Percentiles rank a stretch among this genome's conserved stretches.
Evolutionary conservation across 345 rosid genomes (phyloP).

Genomic region (Anastatica hierochuntica): DNA sequence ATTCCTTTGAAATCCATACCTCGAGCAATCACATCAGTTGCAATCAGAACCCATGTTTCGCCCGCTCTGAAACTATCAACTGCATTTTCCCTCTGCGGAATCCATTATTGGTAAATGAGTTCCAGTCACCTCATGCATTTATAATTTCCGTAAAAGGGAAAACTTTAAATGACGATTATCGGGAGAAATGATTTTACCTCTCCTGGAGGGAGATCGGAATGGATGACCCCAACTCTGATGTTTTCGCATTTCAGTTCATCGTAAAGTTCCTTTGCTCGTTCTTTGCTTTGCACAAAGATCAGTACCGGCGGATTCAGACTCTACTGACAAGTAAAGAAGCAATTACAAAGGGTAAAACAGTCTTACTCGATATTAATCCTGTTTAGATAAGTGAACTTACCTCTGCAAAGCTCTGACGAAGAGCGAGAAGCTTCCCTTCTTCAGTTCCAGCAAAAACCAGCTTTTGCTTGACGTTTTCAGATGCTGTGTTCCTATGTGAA

Average conservation of each 20-base stretch:
- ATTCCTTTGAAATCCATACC: conserved; percentile 99
- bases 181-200: conserved; percentile 43
- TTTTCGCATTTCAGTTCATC: conserved; percentile 66
- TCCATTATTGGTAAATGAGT: not conserved
- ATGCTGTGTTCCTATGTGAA: conserved; percentile 69
- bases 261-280: conserved; percentile 76
- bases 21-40: conserved; percentile 89
- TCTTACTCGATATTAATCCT: not conserved
- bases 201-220: conserved; percentile 60
- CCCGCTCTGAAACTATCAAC: conserved; percentile 81
- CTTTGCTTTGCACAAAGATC: conserved; percentile 86
- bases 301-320: conserved; percentile 88
- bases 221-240: conserved; percentile 72
- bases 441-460: conserved; percentile 86
- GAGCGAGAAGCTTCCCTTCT: conserved; percentile 89
- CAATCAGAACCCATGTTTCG: conserved; percentile 85
- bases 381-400: conserved; percentile 30
- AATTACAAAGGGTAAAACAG: conserved; percentile 24
- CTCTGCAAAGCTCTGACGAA: conserved; percentile 88
- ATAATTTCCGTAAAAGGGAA: not conserved
- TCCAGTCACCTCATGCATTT: not conserved
- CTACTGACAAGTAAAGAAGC: conserved; percentile 39
- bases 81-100: conserved; percentile 62
- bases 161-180: not conserved
- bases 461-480: conserved; percentile 75